Percentiles rank a stretch among this genome's conserved stretches.
phyloP scores from a whole-genome alignment of 345 rosid genomes.

The Mercurialis annua region DNA sequence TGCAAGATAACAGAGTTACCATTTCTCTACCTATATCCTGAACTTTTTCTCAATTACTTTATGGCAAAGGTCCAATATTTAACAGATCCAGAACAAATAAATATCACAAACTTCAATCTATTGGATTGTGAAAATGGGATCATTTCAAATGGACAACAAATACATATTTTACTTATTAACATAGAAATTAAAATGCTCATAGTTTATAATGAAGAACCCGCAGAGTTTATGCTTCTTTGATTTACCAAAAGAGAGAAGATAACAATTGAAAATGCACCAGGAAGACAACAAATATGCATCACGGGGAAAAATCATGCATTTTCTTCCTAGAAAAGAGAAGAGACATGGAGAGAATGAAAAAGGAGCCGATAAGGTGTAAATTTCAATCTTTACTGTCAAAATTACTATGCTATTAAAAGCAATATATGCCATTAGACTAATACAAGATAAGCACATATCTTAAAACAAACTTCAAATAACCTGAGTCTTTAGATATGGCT shows the following conservation, averaged over 20 bases:
- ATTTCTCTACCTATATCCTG: neutral
- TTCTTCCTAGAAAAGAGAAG: neutral
- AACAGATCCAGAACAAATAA: neutral
- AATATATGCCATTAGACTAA: conserved; percentile 2
- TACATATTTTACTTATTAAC: neutral
- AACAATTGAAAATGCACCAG: neutral
- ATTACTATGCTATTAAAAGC: neutral
- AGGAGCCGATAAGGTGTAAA: neutral
- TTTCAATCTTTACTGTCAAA: neutral
- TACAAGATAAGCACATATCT: neutral
- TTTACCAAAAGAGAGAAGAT: neutral
- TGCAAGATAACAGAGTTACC: neutral
- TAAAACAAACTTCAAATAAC: conserved; percentile 33
- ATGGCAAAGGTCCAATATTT: neutral
- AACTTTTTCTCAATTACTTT: neutral
- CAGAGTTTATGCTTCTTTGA: no score
- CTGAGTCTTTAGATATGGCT: conserved; percentile 96
- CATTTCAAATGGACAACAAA: neutral
- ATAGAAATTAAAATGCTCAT: neutral
- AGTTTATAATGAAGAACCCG: neutral
- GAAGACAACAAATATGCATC: neutral
- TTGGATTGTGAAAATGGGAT: neutral
- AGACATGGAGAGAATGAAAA: neutral
- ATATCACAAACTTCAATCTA: neutral
- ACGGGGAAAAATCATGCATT: neutral